Conservation (phyloP, 169 alveolate species). For the Cyclospora cayetanensis region DNA sequence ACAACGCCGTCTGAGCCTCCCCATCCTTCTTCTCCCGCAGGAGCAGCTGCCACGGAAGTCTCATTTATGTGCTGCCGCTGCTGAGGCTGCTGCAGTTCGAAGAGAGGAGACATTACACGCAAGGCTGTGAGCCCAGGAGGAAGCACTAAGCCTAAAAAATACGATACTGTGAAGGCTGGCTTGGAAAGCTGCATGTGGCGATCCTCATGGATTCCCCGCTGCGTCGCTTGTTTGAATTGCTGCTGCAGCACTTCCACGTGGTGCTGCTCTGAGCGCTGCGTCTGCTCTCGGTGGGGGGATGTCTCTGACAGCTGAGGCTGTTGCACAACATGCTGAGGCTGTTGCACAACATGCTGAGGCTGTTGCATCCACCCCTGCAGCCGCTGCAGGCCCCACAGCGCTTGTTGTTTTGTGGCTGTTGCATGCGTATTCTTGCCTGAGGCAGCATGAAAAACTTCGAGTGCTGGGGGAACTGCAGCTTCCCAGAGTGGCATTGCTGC, state of each 20-base stretch:
- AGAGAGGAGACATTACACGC: conserved; percentile 32
- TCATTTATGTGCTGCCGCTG: neutral
- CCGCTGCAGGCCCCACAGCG: neutral
- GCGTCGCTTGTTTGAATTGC: neutral
- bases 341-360: neutral
- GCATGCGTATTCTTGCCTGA: too few species aligned
- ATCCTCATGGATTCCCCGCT: neutral
- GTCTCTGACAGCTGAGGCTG: neutral
- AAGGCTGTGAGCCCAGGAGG: conserved; percentile 23
- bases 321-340: neutral
- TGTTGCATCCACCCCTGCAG: neutral
- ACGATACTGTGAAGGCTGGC: conserved; percentile 32
- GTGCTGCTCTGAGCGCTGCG: conserved; percentile 28
- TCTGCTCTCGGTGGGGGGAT: neutral
- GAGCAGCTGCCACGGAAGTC: neutral
- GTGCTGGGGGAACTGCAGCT: too few species aligned
- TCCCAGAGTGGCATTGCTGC: too few species aligned
- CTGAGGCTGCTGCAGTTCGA: conserved; percentile 39
- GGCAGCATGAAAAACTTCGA: too few species aligned
- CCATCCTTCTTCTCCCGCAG: conserved; percentile 11
- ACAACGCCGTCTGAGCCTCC: neutral
- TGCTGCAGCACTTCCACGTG: conserved; percentile 32
- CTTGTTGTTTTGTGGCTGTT: neutral
- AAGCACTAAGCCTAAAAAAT: conserved; percentile 29
- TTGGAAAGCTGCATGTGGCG: conserved; percentile 39